Evolutionary conservation across 768 basidiomycete genomes (phyloP), one percentile per base, ranked within the genome.

Genomic region (Tulasnella sp.): DNA sequence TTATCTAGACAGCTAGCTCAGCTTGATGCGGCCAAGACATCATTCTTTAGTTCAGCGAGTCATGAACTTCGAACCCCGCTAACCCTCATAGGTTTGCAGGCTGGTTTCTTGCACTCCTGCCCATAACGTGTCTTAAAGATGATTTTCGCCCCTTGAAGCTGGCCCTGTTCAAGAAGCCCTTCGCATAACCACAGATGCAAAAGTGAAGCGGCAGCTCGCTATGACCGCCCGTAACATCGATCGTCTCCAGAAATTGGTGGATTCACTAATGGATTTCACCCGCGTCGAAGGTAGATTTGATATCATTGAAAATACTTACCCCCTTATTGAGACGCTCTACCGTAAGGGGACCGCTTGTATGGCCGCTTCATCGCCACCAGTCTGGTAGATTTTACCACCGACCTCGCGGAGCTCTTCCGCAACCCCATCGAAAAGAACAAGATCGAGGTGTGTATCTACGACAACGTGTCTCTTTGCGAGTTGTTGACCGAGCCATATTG

Each of bases 251-350:
- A 80, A 84, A 22, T 79, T 85, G 7, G 83, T 85, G 37, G 82
- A 83, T 49, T 81, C 83, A 17, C 76, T 85, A 17, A 83, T 85
- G 83, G 84, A 85, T 77, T 84, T 85, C 77, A 75, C 54, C 38
- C 67, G 74, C 5, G 34, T 82, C 81, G 31, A 81, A 82, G 15
- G 77, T 85, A 77, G 2, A 45, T 15, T 19, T 17, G 3, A 36
- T 36, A 2, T 25, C 58, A 3, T 31, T 17, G 34, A 22, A 3
- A n/a, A 11, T 31, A 19, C 31, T 52, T 25, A 11, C 29, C 4
- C 3, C 12, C 29, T 7, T 22, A 22, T 17, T 68, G 38, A 37
- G 22, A 17, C 52, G 9, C 29, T 14, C 36, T 22, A 12, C 31
- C 49, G 37, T 36, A 17, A 77, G 76, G 38, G 29, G 76, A 76